Evolutionary conservation across 495 filamentous ascomycete genomes (phyloP).

Genomic region (Podospora tetraspora): DNA sequence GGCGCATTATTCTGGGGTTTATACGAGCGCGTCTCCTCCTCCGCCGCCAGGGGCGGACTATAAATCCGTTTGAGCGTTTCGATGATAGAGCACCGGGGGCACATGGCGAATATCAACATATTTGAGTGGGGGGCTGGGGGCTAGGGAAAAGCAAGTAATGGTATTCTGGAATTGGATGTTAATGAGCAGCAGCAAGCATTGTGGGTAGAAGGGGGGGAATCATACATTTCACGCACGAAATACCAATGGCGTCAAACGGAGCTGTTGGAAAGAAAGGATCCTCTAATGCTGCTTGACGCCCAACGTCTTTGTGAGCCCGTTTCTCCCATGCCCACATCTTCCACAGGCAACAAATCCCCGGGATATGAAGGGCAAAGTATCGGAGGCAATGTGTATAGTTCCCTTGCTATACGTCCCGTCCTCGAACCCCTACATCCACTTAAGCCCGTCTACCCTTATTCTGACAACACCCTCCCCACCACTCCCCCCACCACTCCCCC

Average conservation of each 20-base stretch:
- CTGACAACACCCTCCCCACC: too few relatives aligned
- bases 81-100: background rate
- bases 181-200: background rate
- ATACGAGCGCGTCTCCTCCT: background rate
- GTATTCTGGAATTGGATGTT: background rate
- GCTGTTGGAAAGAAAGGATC: too few relatives aligned
- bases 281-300: background rate
- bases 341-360: background rate
- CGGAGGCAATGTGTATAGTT: background rate
- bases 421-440: too few relatives aligned
- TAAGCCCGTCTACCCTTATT: too few relatives aligned
- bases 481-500: too few relatives aligned
- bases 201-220: background rate
- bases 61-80: background rate
- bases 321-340: background rate
- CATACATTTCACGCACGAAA: background rate
- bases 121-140: background rate
- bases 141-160: too few relatives aligned
- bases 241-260: too few relatives aligned
- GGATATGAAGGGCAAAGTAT: background rate
- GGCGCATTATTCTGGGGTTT: background rate
- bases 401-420: too few relatives aligned
- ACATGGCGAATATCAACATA: background rate
- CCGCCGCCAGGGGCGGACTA: background rate
- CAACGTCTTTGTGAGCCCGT: background rate